Base-by-base conservation (phyloP, 257 asterid species). In the Solanum chiquidenum region DNA sequence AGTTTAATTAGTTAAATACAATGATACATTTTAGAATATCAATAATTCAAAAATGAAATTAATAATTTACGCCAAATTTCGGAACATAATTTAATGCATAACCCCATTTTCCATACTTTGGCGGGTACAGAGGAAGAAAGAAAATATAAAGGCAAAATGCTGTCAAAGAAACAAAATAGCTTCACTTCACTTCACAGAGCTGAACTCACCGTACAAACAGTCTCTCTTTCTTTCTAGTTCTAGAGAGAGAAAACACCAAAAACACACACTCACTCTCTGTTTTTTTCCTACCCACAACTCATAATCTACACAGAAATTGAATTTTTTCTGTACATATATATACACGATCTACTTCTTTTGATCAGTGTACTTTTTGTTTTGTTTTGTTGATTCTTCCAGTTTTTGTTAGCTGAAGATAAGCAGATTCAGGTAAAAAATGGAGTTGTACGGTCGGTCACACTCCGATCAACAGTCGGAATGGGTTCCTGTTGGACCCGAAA, bases 381-480 rank as follows among this genome's bases (percentile, higher is more conserved):
- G n/a, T 25, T 21, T 13, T 49, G 37, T 49, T 84, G 73, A 35
- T 89, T 89, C 44, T 84, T 58, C 71, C 31, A 33, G 64, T 31
- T 14, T 14, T 31, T 71, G 72, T 23, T 68, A 68, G 9, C 35
- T 68, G 35, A 27, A 84, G 2, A 37, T 21, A 84, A 42, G 83
- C 76, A 55, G 55, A 86, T 58, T 52, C 42, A 20, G 75, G 66
- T 31, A 13, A 14, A 25, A 69, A 84, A 94, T 94, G 98, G 97
- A 92, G 86, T 31, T 91, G 92, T 92, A 93, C 94, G 90, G 90
- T 52, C 62, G 87, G 87, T 64, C 62, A 10, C 88, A 85, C 33
- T 86, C 90, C 77, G 94, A 89, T 88, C 91, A 87, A 79, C 92
- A 89, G 90, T 80, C 74, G 86, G 94, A 88, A 72, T 93, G 95